Conservation (phyloP, 176 grass and related monocot species). For the Carex kokanica region DNA sequence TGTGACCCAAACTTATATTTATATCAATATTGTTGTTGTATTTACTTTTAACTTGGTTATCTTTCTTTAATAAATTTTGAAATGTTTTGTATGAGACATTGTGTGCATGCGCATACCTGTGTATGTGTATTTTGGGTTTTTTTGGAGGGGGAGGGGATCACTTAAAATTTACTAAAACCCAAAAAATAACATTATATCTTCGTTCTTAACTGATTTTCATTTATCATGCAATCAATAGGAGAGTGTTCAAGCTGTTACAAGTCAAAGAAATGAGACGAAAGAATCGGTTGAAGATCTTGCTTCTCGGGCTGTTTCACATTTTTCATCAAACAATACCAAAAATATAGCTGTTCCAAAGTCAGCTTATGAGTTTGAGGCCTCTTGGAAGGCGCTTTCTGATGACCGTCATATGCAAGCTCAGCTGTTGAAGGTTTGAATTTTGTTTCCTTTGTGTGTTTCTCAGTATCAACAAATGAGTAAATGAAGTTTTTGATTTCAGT, state of each 20-base stretch:
- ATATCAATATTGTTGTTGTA: background rate
- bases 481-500: background rate
- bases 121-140: background rate
- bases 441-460: background rate
- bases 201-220: constrained; percentile 7
- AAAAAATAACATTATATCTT: constrained; percentile 3
- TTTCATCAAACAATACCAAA: constrained; percentile 52
- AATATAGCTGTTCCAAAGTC: constrained; percentile 60
- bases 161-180: constrained; percentile 3
- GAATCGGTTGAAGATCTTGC: constrained; percentile 64
- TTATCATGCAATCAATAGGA: constrained; percentile 29
- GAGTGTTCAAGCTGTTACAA: constrained; percentile 32
- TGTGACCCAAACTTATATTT: background rate
- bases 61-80: no score
- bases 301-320: constrained; percentile 66
- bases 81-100: no score
- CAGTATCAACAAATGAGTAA: background rate
- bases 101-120: no score
- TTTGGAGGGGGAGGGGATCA: background rate
- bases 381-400: constrained; percentile 87
- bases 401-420: constrained; percentile 51
- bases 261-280: constrained; percentile 39
- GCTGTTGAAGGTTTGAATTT: constrained; percentile 64
- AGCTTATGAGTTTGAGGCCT: constrained; percentile 95
- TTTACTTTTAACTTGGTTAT: background rate